Evolutionary conservation across 495 filamentous ascomycete genomes (phyloP).

Genomic region (Neurospora pannonica): DNA sequence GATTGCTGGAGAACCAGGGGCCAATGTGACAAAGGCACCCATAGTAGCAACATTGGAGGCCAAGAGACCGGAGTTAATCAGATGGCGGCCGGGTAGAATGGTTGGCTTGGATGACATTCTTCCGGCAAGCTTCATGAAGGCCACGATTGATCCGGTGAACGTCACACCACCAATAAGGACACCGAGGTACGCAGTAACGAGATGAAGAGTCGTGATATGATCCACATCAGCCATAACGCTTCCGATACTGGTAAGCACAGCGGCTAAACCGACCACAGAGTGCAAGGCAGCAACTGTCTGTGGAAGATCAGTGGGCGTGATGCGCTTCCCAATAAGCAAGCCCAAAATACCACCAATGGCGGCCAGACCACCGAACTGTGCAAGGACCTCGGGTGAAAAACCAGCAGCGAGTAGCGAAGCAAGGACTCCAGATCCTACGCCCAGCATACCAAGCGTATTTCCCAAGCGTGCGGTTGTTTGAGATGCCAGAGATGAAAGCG

Average conservation of each 20-base stretch:
- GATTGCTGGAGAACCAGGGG: slow-evolving; percentile 60
- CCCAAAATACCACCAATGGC: slow-evolving; percentile 52
- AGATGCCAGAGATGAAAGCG: slow-evolving; percentile 62
- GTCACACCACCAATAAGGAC: slow-evolving; percentile 75
- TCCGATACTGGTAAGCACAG: slow-evolving; percentile 72
- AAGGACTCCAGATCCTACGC: slow-evolving; percentile 66
- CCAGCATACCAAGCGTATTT: slow-evolving; percentile 72
- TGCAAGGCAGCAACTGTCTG: slow-evolving; percentile 76
- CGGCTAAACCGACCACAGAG: slow-evolving; percentile 73
- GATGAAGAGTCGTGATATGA: slow-evolving; percentile 59
- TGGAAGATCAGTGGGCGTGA: slow-evolving; percentile 70
- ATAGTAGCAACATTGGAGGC: slow-evolving; percentile 67
- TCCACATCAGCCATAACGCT: slow-evolving; percentile 62
- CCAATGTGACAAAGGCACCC: slow-evolving; percentile 68
- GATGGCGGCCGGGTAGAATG: slow-evolving; percentile 58
- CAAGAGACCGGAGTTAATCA: slow-evolving; percentile 60
- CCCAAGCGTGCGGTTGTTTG: slow-evolving; percentile 70
- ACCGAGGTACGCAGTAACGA: slow-evolving; percentile 71
- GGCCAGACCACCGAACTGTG: slow-evolving; percentile 65
- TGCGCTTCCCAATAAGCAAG: slow-evolving; percentile 66
- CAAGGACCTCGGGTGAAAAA: slow-evolving; percentile 59
- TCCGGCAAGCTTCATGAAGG: slow-evolving; percentile 69
- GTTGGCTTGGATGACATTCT: slow-evolving; percentile 64
- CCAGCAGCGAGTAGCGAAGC: slow-evolving; percentile 71
- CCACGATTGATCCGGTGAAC: slow-evolving; percentile 75